Evolutionary conservation across 1,139 yeast species (phyloP).

Genomic region (Kodamaea fungicola): DNA sequence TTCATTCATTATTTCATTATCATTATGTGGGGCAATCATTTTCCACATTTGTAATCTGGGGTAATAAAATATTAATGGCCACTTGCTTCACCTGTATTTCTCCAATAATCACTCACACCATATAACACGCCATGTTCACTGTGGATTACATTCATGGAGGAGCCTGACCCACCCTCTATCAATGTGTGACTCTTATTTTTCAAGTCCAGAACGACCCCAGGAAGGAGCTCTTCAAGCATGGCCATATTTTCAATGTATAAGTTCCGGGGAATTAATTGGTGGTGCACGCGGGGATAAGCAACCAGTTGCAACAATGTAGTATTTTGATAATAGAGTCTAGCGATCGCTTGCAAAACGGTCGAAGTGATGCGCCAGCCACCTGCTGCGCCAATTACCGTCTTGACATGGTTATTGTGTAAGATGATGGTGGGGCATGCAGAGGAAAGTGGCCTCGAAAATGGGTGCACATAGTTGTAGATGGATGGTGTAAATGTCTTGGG

Average conservation of each 20-base stretch:
- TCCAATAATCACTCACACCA: constrained; percentile 47
- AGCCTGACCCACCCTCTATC: constrained; percentile 33
- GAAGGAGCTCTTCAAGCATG: constrained; percentile 26
- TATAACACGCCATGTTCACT: constrained; percentile 15
- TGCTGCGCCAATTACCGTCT: constrained; percentile 82
- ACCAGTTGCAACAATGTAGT: constrained; percentile 61
- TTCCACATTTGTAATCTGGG: too few relatives aligned
- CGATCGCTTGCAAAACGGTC: constrained; percentile 75
- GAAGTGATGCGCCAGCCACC: constrained; percentile 93
- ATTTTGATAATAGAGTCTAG: constrained; percentile 57
- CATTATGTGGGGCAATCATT: too few relatives aligned
- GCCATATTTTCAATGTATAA: constrained; percentile 55
- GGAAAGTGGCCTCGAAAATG: constrained; percentile 79
- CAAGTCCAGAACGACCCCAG: constrained; percentile 14
- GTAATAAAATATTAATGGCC: constrained; percentile 25
- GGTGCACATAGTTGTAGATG: constrained; percentile 68
- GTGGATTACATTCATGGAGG: constrained; percentile 43
- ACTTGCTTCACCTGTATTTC: constrained; percentile 41
- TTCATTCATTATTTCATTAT: too few relatives aligned
- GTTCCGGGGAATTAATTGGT: constrained; percentile 77
- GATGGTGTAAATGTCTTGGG: constrained; percentile 84
- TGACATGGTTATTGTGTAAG: constrained; percentile 47
- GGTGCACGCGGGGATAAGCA: constrained; percentile 80
- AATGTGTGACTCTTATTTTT: constrained; percentile 26
- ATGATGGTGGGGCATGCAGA: constrained; percentile 79